Base-by-base conservation (phyloP, 164 flowering plant genomes). In the Kingdonia uniflora region DNA sequence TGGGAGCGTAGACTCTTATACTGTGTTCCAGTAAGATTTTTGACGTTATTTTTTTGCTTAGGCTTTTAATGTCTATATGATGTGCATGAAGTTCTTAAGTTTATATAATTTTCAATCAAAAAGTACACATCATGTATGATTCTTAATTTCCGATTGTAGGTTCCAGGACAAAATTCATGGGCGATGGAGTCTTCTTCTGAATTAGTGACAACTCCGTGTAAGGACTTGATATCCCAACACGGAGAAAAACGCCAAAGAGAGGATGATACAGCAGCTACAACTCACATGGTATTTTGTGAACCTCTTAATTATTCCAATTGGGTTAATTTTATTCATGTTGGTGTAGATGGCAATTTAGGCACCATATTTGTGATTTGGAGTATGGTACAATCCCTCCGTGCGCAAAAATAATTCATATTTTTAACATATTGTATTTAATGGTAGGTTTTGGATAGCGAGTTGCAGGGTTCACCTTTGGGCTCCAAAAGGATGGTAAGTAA, bases 1-100 rank as follows among this genome's bases (percentile, higher is more conserved):
- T 92, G 99, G 99, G 95, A 88, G 51, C 91, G 99, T 2, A 85
- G 83, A 1, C 61, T 92, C 47, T 65, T 88, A 5, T 79, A 74
- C 52, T 88, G 95, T 67, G 78, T 81, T 58, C 94, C 87, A 5
- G 99, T 92, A 60, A 78, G 80, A 69, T 41, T 1, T 44, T 52
- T 19, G 11, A 8, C 10, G 11, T 1, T 20, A 19, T 19, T 15
- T 42, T 14, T n/a, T n/a, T n/a, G n/a, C n/a, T n/a, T n/a, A n/a
- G n/a, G n/a, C n/a, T n/a, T n/a, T n/a, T n/a, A n/a, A n/a, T n/a
- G n/a, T n/a, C n/a, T n/a, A n/a, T n/a, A n/a, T n/a, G n/a, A n/a
- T n/a, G n/a, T n/a, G n/a, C n/a, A n/a, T n/a, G n/a, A n/a, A n/a
- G n/a, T n/a, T n/a, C n/a, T n/a, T n/a, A n/a, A n/a, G n/a, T n/a